Conservation (phyloP, 345 rosid genomes). For the Hypericum perforatum region DNA sequence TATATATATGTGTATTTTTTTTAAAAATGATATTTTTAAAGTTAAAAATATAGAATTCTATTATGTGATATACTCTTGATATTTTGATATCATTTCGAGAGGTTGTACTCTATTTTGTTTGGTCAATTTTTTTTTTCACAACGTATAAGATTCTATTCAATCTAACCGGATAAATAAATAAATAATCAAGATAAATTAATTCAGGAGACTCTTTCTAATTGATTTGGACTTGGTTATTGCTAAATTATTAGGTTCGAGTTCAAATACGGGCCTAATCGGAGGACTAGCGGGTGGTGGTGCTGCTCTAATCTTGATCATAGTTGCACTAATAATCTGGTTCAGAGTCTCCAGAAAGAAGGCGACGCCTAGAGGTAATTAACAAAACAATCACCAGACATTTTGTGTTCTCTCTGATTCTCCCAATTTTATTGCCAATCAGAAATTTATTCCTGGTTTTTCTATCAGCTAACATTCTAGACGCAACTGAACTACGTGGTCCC, state of each 20-base stretch:
- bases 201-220: neutral
- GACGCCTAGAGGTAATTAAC: constrained; percentile 17
- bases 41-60: too few relatives aligned
- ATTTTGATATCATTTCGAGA: too few relatives aligned
- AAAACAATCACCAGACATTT: neutral
- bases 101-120: neutral
- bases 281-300: constrained; percentile 31
- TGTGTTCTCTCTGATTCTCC: too few relatives aligned
- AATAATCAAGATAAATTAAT: too few relatives aligned
- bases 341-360: constrained; percentile 18
- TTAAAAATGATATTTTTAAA: too few relatives aligned
- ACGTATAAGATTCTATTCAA: too few relatives aligned
- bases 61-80: too few relatives aligned
- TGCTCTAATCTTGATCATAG: constrained; percentile 13
- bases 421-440: too few relatives aligned
- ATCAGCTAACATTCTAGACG: constrained; percentile 30
- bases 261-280: constrained; percentile 21
- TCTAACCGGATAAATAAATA: too few relatives aligned
- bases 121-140: too few relatives aligned
- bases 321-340: constrained; percentile 25
- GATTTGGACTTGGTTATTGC: neutral
- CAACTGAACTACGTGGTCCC: constrained; percentile 40
- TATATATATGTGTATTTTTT: too few relatives aligned
- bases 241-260: constrained; percentile 18
- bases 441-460: neutral